These are phyloP conservation scores for Thermothelomyces thermophilus DNA, from an alignment of 2,329 filamentous ascomycete genomes.

Conservation along the genomic window DNA sequence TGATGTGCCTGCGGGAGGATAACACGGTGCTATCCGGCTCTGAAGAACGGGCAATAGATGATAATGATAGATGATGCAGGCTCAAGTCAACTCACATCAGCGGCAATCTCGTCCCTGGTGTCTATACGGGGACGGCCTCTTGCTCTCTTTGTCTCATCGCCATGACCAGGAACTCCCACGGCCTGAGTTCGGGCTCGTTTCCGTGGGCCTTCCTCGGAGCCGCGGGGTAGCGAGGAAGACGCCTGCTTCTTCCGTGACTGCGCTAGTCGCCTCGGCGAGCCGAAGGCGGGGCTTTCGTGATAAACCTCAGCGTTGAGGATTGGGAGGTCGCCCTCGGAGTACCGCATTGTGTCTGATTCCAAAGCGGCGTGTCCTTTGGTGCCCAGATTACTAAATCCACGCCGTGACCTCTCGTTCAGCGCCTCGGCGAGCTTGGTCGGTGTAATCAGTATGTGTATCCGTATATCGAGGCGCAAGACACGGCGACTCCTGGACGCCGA, in stretches of 20 bases:
- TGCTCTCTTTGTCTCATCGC: conserved; percentile 51
- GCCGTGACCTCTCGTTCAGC: no score
- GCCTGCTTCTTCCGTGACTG: conserved; percentile 14
- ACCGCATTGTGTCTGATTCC: conserved; percentile 16
- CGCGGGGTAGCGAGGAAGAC: not conserved
- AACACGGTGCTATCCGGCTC: no score
- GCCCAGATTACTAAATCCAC: no score
- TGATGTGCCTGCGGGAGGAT: not conserved
- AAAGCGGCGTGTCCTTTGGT: not conserved
- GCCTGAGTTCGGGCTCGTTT: conserved; percentile 31
- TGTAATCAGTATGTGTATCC: not conserved
- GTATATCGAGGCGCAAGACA: not conserved
- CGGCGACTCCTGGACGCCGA: no score
- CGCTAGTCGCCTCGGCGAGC: conserved; percentile 13
- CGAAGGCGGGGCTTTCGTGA: conserved; percentile 30
- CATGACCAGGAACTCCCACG: conserved; percentile 29
- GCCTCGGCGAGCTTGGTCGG: no score
- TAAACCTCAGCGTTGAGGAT: conserved; percentile 44
- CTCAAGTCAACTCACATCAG: conserved; percentile 56
- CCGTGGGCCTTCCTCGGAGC: conserved; percentile 19
- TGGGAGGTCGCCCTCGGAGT: conserved; percentile 33
- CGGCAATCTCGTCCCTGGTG: conserved; percentile 68
- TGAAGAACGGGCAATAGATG: no score
- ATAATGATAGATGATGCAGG: not conserved
- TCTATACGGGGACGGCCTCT: conserved; percentile 71